phyloP scores from a whole-genome alignment of 257 asterid genomes.

The Prunella vulgaris region DNA sequence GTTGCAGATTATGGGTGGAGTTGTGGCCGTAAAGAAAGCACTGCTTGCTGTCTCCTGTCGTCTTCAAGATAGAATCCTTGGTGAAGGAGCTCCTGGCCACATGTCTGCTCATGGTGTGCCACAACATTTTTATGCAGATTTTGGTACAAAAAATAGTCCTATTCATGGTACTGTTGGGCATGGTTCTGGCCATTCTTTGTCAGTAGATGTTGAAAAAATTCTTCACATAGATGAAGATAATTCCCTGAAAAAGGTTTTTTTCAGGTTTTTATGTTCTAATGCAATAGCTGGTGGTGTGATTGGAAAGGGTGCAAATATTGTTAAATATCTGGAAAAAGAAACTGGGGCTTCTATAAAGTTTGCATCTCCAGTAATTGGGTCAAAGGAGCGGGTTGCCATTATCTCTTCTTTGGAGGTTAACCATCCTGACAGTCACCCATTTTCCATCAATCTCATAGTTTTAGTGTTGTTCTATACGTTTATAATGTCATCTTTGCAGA shows the following conservation, averaged over 20 bases:
- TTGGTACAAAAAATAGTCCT: slow-evolving; percentile 14
- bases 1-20: slow-evolving; percentile 54
- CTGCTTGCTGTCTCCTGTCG: slow-evolving; percentile 42
- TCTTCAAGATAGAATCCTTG: slow-evolving; percentile 35
- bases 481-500: slow-evolving; percentile 33
- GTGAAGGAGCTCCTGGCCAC: slow-evolving; percentile 26
- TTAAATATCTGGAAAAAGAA: slow-evolving; percentile 48
- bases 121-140: slow-evolving; percentile 17
- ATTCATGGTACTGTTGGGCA: slow-evolving; percentile 21
- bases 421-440: slow-evolving; percentile 7
- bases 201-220: slow-evolving; percentile 35
- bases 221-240: slow-evolving; percentile 30
- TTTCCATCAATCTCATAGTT: background rate
- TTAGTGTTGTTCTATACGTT: background rate
- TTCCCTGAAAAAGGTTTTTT: slow-evolving; percentile 36
- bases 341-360: slow-evolving; percentile 54
- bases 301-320: slow-evolving; percentile 43
- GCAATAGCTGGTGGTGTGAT: slow-evolving; percentile 47
- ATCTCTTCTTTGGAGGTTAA: slow-evolving; percentile 52
- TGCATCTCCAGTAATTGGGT: slow-evolving; percentile 38
- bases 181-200: slow-evolving; percentile 28
- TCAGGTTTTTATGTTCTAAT: slow-evolving; percentile 49
- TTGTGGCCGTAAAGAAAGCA: slow-evolving; percentile 47
- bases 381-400: slow-evolving; percentile 49
- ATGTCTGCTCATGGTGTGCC: slow-evolving; percentile 17